A percentile compares a stretch with the other conserved stretches of the same genome.
phyloP scores from a whole-genome alignment of 768 basidiomycete species.

The Phanerodontia chrysosporium region DNA sequence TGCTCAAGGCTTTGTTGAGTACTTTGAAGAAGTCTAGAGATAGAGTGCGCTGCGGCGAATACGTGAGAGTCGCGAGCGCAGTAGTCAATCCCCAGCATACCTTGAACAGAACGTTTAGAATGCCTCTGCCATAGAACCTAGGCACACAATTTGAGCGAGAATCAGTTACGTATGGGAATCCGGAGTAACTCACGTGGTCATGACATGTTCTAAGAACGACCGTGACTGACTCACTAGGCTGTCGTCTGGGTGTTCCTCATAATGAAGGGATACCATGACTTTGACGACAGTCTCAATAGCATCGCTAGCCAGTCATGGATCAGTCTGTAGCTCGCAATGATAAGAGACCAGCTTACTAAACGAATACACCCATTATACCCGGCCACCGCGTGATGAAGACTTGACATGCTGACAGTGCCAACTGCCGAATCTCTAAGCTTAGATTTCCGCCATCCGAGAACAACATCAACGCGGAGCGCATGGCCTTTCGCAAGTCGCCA shows the following conservation, averaged over 20 bases:
- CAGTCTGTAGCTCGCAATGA: neutral
- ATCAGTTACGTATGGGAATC: neutral
- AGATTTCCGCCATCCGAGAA: constrained; percentile 40
- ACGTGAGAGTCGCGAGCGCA: no score
- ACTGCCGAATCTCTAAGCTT: constrained; percentile 64
- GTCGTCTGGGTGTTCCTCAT: constrained; percentile 48
- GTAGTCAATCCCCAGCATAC: no score
- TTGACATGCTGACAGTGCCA: constrained; percentile 57
- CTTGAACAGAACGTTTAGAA: constrained; percentile 56
- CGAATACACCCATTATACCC: constrained; percentile 44
- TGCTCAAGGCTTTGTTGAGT: constrained; percentile 43
- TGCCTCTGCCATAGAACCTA: constrained; percentile 55
- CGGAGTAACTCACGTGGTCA: constrained; percentile 40
- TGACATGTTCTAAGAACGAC: constrained; percentile 47
- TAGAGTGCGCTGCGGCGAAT: constrained; percentile 42
- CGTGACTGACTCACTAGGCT: constrained; percentile 53
- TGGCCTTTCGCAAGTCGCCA: constrained; percentile 45
- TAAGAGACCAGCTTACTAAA: constrained; percentile 43
- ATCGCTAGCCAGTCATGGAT: constrained; percentile 31
- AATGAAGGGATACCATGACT: constrained; percentile 41
- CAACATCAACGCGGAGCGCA: constrained; percentile 47
- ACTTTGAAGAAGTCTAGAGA: constrained; percentile 48
- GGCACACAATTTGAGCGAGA: neutral
- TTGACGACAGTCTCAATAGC: constrained; percentile 49
- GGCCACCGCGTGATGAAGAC: constrained; percentile 62